Conservation (phyloP, 2,329 filamentous ascomycete species). For the Calonectria crousiana region DNA sequence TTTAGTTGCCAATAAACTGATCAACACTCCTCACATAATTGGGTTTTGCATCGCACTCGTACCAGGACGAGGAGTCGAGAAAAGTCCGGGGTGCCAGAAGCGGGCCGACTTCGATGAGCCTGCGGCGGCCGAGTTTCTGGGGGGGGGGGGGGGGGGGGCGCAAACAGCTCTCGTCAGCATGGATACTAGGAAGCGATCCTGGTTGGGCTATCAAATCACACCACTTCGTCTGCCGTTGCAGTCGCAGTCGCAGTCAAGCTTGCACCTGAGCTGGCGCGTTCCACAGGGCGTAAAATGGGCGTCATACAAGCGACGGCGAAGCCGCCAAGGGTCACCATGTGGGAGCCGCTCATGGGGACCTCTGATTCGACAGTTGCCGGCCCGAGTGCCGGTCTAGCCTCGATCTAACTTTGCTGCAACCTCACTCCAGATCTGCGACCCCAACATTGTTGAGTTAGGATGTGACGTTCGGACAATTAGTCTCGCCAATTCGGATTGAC, state of each 20-base stretch:
- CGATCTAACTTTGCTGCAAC: slow-evolving; percentile 10
- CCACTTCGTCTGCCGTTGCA: not conserved
- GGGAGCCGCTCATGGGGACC: not conserved
- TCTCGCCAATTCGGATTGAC: not conserved
- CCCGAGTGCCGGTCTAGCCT: not conserved
- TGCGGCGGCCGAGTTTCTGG: not conserved
- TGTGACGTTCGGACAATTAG: not conserved
- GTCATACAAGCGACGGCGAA: not conserved
- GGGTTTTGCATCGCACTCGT: not conserved
- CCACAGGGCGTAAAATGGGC: not conserved
- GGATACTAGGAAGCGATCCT: not conserved
- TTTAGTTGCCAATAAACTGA: not conserved
- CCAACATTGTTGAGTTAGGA: slow-evolving; percentile 1
- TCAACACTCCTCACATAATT: not conserved
- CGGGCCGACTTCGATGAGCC: not conserved
- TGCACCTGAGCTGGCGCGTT: not conserved
- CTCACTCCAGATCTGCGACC: not conserved
- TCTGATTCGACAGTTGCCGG: not conserved
- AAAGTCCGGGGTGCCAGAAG: not conserved
- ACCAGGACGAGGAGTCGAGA: not conserved
- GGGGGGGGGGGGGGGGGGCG: not conserved
- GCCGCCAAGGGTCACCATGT: not conserved
- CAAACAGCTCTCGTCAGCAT: not conserved
- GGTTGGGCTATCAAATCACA: not conserved
- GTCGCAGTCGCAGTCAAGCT: not conserved